Evolutionary conservation across 306 rosid species (phyloP), one percentile per base, ranked within the genome.

Genomic region (Fragaria nilgerrensis): DNA sequence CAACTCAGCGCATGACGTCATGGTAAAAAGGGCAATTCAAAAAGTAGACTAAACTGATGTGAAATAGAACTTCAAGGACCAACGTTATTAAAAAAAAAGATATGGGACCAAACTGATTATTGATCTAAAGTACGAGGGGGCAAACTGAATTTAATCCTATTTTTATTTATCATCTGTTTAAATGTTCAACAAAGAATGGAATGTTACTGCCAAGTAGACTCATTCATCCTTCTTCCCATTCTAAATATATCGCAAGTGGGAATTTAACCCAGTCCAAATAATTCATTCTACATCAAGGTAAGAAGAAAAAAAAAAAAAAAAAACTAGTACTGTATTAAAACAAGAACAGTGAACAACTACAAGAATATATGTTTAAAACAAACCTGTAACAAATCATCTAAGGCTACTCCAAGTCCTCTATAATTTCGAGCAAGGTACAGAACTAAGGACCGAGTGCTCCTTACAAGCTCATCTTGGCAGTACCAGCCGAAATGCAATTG

Each of bases 361-460:
- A 72, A 72, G 14, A 66, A n/a, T 34, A 48, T 58, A 76, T 14
- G 62, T 65, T 75, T 77, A 37, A 37, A 77, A 76, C 84, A 78
- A 76, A 92, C 98, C 98, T 94, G 98, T 80, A 92, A 84, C 58
- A 94, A 81, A 83, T 94, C 98, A 64, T 89, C 96, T 77, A 83
- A 71, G 59, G 96, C 88, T 68, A 94, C 81, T 75, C 98, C 98
- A 78, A 78, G 66, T 53, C 96, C 93, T 86, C 89, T 78, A 81
- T 94, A 94, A 68, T 87, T 90, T 87, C 88, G 84, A 45, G 96
- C 93, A 52, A 94, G 80, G 83, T 84, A 92, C 67, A 89, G 61
- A 78, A 94, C 92, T 62, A 92, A 81, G 79, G 97, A 82, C 62
- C 87, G 89, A 52, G 96, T 87, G 78, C 95, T 92, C 85, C 90